phyloP scores from a whole-genome alignment of 331 rosid species.

The Rosa hybrid region DNA sequence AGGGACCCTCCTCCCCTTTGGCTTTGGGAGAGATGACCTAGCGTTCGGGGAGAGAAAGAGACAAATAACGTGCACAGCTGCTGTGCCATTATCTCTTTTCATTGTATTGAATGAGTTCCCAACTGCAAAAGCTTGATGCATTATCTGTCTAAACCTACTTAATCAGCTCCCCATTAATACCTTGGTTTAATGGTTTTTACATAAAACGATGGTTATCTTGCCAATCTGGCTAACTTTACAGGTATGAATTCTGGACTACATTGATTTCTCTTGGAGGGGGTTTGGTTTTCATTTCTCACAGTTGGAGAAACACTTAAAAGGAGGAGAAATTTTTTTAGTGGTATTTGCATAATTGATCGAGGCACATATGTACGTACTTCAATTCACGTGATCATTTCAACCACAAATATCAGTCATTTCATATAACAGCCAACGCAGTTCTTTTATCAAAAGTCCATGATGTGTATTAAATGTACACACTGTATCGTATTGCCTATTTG shows the following conservation, averaged over 20 bases:
- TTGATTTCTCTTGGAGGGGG: neutral
- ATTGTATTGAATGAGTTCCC: conserved; percentile 57
- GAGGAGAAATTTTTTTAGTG: neutral
- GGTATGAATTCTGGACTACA: neutral
- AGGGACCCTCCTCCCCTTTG: conserved; percentile 33
- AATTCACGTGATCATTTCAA: conserved; percentile 19
- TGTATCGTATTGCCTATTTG: neutral
- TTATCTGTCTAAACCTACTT: conserved; percentile 56
- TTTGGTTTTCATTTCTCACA: conserved; percentile 4
- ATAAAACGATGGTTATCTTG: neutral
- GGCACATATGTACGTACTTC: neutral
- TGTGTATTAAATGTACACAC: conserved; percentile 3
- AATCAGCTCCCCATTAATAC: conserved; percentile 46
- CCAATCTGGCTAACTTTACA: neutral
- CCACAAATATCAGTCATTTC: neutral
- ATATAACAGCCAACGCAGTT: neutral
- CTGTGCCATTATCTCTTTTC: conserved; percentile 28
- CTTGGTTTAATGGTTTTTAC: conserved; percentile 10
- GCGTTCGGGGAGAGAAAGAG: conserved; percentile 31
- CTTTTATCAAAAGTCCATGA: neutral
- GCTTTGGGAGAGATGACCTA: neutral
- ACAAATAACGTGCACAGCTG: conserved; percentile 41
- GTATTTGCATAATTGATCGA: conserved; percentile 16
- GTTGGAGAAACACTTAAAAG: neutral
- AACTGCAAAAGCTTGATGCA: conserved; percentile 43